Conservation (phyloP, 1,139 yeast genomes). For the Candida dubliniensis region DNA sequence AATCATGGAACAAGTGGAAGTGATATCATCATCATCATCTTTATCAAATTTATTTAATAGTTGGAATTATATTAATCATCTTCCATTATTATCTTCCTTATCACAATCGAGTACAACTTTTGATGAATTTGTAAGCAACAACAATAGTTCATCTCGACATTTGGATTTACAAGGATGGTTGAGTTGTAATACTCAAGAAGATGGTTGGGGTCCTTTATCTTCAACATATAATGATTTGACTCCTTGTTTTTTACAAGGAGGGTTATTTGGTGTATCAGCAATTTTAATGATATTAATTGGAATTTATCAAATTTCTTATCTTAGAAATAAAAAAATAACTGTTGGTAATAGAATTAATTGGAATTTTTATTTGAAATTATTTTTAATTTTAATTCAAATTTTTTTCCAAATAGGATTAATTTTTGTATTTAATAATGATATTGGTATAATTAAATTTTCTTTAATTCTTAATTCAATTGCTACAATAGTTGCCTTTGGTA, state of each 20-base stretch:
- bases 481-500: slow-evolving; percentile 49
- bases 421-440: slow-evolving; percentile 17
- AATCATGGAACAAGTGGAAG: slow-evolving; percentile 15
- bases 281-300: slow-evolving; percentile 58
- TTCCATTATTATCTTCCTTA: slow-evolving; percentile 9
- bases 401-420: slow-evolving; percentile 29
- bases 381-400: slow-evolving; percentile 43
- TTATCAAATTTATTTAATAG: slow-evolving; percentile 7
- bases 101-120: background rate
- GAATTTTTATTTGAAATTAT: slow-evolving; percentile 44
- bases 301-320: slow-evolving; percentile 37
- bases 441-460: slow-evolving; percentile 47
- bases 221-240: slow-evolving; percentile 63
- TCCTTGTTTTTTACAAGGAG: slow-evolving; percentile 81
- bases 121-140: background rate
- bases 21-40: slow-evolving; percentile 5
- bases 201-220: slow-evolving; percentile 80
- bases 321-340: slow-evolving; percentile 31
- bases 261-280: slow-evolving; percentile 52
- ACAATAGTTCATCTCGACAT: background rate
- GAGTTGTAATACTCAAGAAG: slow-evolving; percentile 25
- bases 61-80: slow-evolving; percentile 13
- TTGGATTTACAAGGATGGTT: slow-evolving; percentile 13
- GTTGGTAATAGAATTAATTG: slow-evolving; percentile 37
- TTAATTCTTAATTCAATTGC: slow-evolving; percentile 40